Evolutionary conservation across 2,329 filamentous ascomycete species (phyloP).

Genomic region (Meredithiella fracta): DNA sequence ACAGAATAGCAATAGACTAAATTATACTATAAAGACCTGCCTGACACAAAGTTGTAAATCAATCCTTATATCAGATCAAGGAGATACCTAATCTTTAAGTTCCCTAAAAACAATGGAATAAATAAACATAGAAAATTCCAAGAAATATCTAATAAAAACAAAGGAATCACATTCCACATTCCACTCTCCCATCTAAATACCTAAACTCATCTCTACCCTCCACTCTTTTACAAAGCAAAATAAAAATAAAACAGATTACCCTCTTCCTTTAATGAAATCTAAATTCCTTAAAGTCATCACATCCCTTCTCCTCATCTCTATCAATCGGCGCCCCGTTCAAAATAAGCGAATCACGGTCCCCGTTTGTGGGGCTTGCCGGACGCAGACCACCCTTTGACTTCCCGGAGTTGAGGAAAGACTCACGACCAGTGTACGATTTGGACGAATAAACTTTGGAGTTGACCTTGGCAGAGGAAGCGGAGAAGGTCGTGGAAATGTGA

Average conservation of each 20-base stretch:
- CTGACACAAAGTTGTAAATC: no score
- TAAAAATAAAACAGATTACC: conserved; percentile 1
- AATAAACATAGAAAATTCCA: no score
- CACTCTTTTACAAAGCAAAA: no score
- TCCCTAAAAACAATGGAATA: no score
- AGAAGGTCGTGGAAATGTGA: conserved; percentile 28
- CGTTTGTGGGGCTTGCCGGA: conserved; percentile 13
- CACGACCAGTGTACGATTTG: conserved; percentile 5
- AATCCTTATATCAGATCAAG: no score
- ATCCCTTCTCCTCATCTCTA: neutral
- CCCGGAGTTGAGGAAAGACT: neutral
- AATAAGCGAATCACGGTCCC: conserved; percentile 22
- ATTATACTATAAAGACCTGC: no score
- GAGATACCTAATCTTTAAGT: no score
- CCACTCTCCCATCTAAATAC: no score
- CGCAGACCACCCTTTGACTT: conserved; percentile 17
- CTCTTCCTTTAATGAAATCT: neutral
- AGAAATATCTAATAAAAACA: no score
- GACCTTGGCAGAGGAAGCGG: conserved; percentile 25
- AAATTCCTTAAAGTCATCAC: neutral
- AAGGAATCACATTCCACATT: no score
- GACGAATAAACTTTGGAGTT: conserved; percentile 16
- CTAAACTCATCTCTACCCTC: no score
- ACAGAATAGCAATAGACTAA: no score
- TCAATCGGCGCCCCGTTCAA: conserved; percentile 23